These are phyloP conservation scores for Hymenoscyphus infarciens DNA, from an alignment of 2,329 filamentous ascomycete species.

Conservation along the genomic window DNA sequence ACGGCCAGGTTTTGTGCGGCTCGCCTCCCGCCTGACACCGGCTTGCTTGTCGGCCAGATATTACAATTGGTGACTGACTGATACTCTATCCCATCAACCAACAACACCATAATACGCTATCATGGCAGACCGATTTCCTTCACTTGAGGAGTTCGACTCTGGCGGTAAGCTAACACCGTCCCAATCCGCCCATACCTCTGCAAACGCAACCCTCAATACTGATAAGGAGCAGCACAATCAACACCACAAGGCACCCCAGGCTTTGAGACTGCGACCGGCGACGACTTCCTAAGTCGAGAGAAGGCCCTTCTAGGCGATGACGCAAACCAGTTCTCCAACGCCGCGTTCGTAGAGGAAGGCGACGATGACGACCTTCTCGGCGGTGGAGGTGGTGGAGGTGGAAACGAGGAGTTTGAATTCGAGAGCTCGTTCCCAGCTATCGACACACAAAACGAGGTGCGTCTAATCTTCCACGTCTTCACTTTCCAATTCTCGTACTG, in stretches of 20 bases:
- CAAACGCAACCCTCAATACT: constrained; percentile 12
- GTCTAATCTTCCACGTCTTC: constrained; percentile 14
- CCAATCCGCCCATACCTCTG: background rate
- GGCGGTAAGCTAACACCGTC: constrained; percentile 38
- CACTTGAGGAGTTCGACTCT: constrained; percentile 56
- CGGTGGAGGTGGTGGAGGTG: constrained; percentile 58
- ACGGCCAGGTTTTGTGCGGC: background rate
- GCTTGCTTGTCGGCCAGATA: constrained; percentile 6
- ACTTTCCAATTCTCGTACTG: background rate
- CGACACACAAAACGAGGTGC: constrained; percentile 62
- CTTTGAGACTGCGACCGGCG: constrained; percentile 56
- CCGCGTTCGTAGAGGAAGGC: constrained; percentile 59
- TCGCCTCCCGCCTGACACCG: constrained; percentile 1
- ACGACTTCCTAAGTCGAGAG: constrained; percentile 90
- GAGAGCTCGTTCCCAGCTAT: constrained; percentile 91
- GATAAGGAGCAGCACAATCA: constrained; percentile 57
- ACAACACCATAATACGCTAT: constrained; percentile 30
- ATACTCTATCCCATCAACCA: constrained; percentile 10
- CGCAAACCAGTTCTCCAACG: constrained; percentile 77
- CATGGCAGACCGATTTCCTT: constrained; percentile 59
- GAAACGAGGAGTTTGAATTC: constrained; percentile 50
- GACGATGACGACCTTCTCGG: constrained; percentile 68
- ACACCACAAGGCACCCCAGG: constrained; percentile 48
- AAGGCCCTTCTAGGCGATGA: constrained; percentile 87
- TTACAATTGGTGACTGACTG: constrained; percentile 7